phyloP scores from a whole-genome alignment of 2,329 filamentous ascomycete species.

The Colletotrichum sublineola region DNA sequence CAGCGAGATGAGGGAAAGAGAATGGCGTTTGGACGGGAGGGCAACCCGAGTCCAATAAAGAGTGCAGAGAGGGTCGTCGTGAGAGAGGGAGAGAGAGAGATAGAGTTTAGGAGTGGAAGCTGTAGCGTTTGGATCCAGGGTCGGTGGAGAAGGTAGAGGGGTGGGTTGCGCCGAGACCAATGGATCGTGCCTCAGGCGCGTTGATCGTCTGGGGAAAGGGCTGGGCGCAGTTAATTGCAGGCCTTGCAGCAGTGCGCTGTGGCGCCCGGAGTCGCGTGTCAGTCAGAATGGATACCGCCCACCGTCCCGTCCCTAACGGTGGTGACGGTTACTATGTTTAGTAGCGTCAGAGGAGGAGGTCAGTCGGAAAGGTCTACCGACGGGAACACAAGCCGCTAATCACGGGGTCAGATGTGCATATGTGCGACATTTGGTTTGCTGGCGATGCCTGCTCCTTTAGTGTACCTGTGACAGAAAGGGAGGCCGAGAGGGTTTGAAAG shows the following conservation, averaged over 20 bases:
- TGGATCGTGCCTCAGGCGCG: slow-evolving; percentile 37
- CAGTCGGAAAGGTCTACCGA: slow-evolving; percentile 3
- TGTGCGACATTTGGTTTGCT: neutral
- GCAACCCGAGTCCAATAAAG: slow-evolving; percentile 39
- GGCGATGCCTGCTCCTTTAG: neutral
- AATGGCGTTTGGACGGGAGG: slow-evolving; percentile 38
- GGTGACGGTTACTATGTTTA: slow-evolving; percentile 27
- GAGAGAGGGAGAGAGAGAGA: neutral
- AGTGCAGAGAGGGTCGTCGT: slow-evolving; percentile 29
- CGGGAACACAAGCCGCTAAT: slow-evolving; percentile 16
- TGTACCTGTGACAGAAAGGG: slow-evolving; percentile 5
- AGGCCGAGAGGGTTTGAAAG: slow-evolving; percentile 16
- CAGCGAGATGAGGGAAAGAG: slow-evolving; percentile 24
- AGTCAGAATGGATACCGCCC: neutral
- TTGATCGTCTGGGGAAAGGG: slow-evolving; percentile 12
- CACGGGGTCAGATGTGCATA: slow-evolving; percentile 7
- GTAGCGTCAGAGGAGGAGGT: neutral
- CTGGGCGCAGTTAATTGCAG: neutral
- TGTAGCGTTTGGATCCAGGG: slow-evolving; percentile 18
- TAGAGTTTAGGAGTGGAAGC: slow-evolving; percentile 29
- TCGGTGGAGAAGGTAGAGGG: slow-evolving; percentile 6
- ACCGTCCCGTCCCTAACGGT: neutral
- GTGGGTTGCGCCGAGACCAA: slow-evolving; percentile 28
- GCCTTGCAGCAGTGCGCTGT: slow-evolving; percentile 7
- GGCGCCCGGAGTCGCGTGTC: slow-evolving; percentile 10